Conservation (phyloP, 148 eudicot species). For the Fagopyrum esculentum region DNA sequence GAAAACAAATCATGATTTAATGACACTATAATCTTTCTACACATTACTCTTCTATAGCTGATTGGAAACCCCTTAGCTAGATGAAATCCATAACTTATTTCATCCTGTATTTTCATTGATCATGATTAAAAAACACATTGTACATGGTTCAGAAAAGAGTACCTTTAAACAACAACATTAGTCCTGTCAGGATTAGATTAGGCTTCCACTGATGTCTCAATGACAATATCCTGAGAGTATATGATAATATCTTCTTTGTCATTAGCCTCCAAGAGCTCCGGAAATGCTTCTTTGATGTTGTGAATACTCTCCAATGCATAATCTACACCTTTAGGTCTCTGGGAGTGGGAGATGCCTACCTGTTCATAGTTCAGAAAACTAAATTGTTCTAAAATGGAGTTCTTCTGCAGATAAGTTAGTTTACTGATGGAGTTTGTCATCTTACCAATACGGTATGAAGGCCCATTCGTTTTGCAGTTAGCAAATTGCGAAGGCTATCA, state of each 20-base stretch:
- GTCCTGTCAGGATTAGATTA: neutral
- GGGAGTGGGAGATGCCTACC: constrained; percentile 77
- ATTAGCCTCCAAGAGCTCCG: constrained; percentile 58
- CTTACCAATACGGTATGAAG: constrained; percentile 79
- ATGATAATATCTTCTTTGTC: constrained; percentile 35
- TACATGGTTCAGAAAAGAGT: neutral
- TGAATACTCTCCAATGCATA: constrained; percentile 85
- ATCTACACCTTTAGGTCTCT: constrained; percentile 53
- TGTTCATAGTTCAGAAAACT: constrained; percentile 11
- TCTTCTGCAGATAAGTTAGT: neutral
- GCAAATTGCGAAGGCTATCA: constrained; percentile 73
- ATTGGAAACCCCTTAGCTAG: neutral
- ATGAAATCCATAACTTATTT: neutral
- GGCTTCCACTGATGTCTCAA: constrained; percentile 16
- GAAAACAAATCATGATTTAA: neutral
- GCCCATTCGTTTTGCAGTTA: constrained; percentile 51
- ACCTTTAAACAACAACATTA: neutral
- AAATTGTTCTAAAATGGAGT: neutral
- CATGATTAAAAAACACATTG: neutral
- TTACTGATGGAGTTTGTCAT: neutral
- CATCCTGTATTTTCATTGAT: neutral
- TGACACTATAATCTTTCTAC: neutral
- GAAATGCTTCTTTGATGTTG: constrained; percentile 83
- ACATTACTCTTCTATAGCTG: neutral
- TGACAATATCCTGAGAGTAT: constrained; percentile 41